Evolutionary conservation across 257 asterid genomes (phyloP), one percentile per base, ranked within the genome.

Genomic region (Penstemon davidsonii): DNA sequence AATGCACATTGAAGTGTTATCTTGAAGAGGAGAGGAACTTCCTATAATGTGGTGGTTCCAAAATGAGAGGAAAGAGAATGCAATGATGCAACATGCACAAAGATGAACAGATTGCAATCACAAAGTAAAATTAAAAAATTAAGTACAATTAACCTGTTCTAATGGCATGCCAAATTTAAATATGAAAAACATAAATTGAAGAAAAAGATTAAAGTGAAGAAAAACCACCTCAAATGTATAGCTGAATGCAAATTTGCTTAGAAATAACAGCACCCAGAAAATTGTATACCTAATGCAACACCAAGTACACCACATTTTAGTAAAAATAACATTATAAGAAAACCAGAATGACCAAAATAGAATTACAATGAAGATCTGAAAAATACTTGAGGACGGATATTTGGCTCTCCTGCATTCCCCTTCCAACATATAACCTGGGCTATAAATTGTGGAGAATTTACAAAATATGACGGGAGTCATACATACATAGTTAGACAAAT

Each of bases 331-430:
- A 61, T 12, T 37, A 75, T n/a, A 43, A 62, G 7, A 52, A 39
- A 47, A 59, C 36, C 43, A 76, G 68, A 61, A 62, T 5, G 15
- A 42, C 51, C 49, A 51, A 68, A n/a, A 68, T n/a, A 55, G 9
- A 56, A 75, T 5, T 10, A 75, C 69, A 18, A 43, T n/a, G 59
- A 55, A 71, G 72, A 61, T 58, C 66, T 56, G 12, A 54, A 67
- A 74, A 69, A 64, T 90, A 93, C 98, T 93, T 93, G 71, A 93
- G 79, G 47, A 88, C 72, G 25, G 98, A 88, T 57, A 90, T 75
- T 85, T 93, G 98, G 76, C 92, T 85, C 84, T 93, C 98, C 78
- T 93, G 98, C 98, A 93, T 93, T 72, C 98, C 98, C 68, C 98
- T 87, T 75, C 98, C 98, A 60, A 93, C 62, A 61, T 78, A 93